Conservation (phyloP, 352 stramenopile species). For the Phytophthora citricola region DNA sequence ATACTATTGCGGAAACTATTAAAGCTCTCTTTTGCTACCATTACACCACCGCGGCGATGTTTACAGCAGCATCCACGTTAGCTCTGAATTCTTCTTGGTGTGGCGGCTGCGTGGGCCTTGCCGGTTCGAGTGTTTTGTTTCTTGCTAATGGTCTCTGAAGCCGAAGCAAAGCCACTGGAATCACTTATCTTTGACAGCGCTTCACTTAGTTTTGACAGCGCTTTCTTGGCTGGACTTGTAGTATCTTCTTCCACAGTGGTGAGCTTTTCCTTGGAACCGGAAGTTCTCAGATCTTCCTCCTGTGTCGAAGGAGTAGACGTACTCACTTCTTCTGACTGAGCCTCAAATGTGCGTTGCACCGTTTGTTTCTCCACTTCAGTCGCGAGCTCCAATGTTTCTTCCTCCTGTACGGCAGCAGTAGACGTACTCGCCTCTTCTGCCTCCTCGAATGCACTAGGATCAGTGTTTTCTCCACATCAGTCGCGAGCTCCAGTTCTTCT, state of each 20-base stretch:
- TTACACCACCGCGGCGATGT: conserved; percentile 20
- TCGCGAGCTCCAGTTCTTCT: no score
- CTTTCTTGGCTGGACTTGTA: neutral
- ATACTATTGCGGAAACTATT: conserved; percentile 39
- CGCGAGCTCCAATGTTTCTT: neutral
- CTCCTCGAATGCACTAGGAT: no score
- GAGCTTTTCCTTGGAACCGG: conserved; percentile 7
- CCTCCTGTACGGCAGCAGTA: no score
- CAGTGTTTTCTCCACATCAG: no score
- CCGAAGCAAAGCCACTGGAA: no score
- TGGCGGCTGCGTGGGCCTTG: conserved; percentile 9
- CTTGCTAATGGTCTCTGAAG: conserved; percentile 5
- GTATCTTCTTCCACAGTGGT: neutral
- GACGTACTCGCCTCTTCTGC: no score
- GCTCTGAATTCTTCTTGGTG: conserved; percentile 13
- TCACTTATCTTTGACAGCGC: neutral
- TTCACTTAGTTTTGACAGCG: conserved; percentile 6
- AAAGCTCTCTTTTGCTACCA: conserved; percentile 15
- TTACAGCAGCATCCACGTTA: conserved; percentile 4
- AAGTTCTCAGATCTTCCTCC: neutral
- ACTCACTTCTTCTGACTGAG: conserved; percentile 3
- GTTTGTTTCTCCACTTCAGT: conserved; percentile 3
- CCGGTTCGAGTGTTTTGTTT: conserved; percentile 19
- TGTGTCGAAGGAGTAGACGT: neutral
- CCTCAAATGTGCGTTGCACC: conserved; percentile 9